These are phyloP conservation scores for Phialophora chinensis DNA, from an alignment of 2,329 filamentous ascomycete genomes.

Conservation along the genomic window DNA sequence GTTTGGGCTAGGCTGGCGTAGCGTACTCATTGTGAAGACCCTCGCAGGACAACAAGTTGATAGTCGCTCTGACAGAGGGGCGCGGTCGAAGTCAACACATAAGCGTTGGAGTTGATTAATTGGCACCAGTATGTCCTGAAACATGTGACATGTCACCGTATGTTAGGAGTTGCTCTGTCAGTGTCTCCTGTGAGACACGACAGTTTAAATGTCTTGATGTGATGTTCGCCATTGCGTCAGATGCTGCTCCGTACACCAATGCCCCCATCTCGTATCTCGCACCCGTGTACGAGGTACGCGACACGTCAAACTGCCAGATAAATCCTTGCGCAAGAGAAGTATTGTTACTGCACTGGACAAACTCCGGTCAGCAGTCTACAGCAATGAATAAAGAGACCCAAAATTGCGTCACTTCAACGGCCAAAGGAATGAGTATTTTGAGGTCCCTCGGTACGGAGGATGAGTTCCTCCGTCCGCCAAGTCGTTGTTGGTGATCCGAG, in stretches of 20 bases:
- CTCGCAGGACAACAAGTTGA: neutral
- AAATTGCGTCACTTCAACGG: neutral
- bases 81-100: neutral
- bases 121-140: neutral
- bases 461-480: neutral
- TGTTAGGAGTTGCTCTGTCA: neutral
- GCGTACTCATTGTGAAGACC: neutral
- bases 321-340: neutral
- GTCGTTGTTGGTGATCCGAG: neutral
- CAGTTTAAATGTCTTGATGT: neutral
- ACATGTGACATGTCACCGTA: neutral
- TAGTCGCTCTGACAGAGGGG: neutral
- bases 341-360: neutral
- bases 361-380: neutral
- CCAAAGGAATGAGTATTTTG: neutral
- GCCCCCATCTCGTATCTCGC: constrained; percentile 6
- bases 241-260: neutral
- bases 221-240: neutral
- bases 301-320: constrained; percentile 1
- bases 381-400: neutral
- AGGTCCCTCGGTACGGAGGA: neutral
- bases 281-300: constrained; percentile 11
- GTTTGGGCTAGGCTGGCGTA: neutral
- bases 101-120: neutral
- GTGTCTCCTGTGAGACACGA: neutral